phyloP scores from a whole-genome alignment of 2,329 filamentous ascomycete species.

The Fragosphaeria purpurea region DNA sequence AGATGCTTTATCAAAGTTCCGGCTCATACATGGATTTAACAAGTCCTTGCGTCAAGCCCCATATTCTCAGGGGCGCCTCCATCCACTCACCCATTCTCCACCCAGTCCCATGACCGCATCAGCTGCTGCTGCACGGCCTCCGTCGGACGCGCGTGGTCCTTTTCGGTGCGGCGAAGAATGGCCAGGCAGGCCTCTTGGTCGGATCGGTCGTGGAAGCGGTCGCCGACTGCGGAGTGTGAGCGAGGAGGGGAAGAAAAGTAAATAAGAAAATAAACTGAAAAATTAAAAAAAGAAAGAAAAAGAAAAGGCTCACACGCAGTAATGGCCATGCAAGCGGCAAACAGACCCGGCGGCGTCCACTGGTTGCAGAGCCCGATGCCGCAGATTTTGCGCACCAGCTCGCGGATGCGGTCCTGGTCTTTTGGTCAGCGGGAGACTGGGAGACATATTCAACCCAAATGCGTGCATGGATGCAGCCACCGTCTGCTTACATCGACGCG shows the following conservation, averaged over 20 bases:
- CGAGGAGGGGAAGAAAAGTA: neutral
- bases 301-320: constrained; percentile 31
- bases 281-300: neutral
- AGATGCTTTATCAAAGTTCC: no score
- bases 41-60: no score
- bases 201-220: constrained; percentile 17
- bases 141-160: constrained; percentile 23
- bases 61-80: no score
- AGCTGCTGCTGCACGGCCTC: constrained; percentile 20
- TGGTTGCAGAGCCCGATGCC: constrained; percentile 49
- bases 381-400: constrained; percentile 42
- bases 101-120: constrained; percentile 20
- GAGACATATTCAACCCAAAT: no score
- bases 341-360: constrained; percentile 42
- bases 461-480: no score
- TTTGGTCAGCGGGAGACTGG: no score
- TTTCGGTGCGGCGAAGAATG: constrained; percentile 21
- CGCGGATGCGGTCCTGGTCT: constrained; percentile 28
- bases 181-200: constrained; percentile 22
- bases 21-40: no score
- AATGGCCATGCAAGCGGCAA: constrained; percentile 46
- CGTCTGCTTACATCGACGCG: constrained; percentile 4
- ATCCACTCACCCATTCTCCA: neutral
- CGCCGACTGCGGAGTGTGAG: constrained; percentile 16
- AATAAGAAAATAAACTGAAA: neutral